Evolutionary conservation across 164 flowering plant species (phyloP).

Genomic region (Chimonanthus praecox): DNA sequence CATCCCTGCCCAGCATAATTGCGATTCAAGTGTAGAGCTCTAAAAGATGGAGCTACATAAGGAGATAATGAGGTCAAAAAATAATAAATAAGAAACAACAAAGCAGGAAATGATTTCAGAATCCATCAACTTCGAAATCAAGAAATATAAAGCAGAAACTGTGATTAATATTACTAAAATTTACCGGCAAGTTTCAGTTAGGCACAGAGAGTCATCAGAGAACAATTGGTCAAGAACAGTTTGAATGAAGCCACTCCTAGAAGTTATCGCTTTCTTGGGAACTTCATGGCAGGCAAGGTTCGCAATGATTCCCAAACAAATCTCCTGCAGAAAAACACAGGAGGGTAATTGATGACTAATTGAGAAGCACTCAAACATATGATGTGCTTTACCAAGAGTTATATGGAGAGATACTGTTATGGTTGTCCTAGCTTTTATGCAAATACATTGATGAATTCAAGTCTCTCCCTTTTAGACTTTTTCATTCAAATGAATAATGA

Average conservation of each 20-base stretch:
- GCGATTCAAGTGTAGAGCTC: no score
- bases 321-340: slow-evolving; percentile 44
- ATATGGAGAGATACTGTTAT: no score
- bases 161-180: background rate
- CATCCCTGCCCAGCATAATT: no score
- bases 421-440: no score
- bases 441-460: no score
- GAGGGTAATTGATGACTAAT: background rate
- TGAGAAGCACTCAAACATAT: background rate
- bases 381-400: no score
- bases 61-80: no score
- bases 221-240: slow-evolving; percentile 63
- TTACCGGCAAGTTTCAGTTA: slow-evolving; percentile 77
- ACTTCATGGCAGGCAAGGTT: slow-evolving; percentile 89
- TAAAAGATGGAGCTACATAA: no score
- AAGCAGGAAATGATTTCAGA: background rate
- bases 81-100: background rate
- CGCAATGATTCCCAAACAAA: slow-evolving; percentile 82
- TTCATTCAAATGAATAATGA: no score
- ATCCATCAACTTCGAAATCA: background rate
- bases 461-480: no score
- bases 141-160: background rate
- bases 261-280: slow-evolving; percentile 43
- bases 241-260: slow-evolving; percentile 47
- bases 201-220: slow-evolving; percentile 70